phyloP scores from a whole-genome alignment of 768 basidiomycete genomes.

The Rhodocollybia butyracea region DNA sequence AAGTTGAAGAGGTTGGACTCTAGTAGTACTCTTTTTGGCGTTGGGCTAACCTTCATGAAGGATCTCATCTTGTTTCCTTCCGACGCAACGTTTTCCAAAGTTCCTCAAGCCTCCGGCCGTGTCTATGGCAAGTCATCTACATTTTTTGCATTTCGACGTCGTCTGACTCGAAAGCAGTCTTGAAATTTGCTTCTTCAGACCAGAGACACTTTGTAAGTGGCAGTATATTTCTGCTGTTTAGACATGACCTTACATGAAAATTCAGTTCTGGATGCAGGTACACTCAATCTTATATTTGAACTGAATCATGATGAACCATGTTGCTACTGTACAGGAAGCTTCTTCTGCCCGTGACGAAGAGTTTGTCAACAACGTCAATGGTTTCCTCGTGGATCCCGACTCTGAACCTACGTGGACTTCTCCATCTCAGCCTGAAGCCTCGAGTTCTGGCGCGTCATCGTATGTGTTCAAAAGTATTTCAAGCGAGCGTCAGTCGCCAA shows the following conservation, averaged over 20 bases:
- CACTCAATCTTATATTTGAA: neutral
- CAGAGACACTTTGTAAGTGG: conserved; percentile 83
- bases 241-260: neutral
- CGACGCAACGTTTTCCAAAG: conserved; percentile 79
- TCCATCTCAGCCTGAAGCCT: conserved; percentile 36
- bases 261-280: conserved; percentile 89
- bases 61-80: conserved; percentile 86
- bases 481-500: conserved; percentile 19
- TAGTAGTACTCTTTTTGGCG: neutral
- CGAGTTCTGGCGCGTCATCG: conserved; percentile 32
- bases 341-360: conserved; percentile 66
- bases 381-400: conserved; percentile 64
- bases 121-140: too few species aligned
- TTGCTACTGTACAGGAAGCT: conserved; percentile 47
- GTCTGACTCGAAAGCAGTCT: too few species aligned
- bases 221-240: neutral
- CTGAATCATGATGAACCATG: neutral
- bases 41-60: conserved; percentile 30
- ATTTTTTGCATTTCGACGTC: too few species aligned
- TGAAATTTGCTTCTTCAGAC: conserved; percentile 89
- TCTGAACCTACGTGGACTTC: conserved; percentile 58
- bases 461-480: conserved; percentile 27
- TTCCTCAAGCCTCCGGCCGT: conserved; percentile 66
- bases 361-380: conserved; percentile 70
- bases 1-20: conserved; percentile 55